A percentile compares a stretch with the other conserved stretches of the same genome.
These are phyloP conservation scores for Exophiala xenobiotica DNA, from an alignment of 2,329 filamentous ascomycete genomes.

Conservation along the genomic window DNA sequence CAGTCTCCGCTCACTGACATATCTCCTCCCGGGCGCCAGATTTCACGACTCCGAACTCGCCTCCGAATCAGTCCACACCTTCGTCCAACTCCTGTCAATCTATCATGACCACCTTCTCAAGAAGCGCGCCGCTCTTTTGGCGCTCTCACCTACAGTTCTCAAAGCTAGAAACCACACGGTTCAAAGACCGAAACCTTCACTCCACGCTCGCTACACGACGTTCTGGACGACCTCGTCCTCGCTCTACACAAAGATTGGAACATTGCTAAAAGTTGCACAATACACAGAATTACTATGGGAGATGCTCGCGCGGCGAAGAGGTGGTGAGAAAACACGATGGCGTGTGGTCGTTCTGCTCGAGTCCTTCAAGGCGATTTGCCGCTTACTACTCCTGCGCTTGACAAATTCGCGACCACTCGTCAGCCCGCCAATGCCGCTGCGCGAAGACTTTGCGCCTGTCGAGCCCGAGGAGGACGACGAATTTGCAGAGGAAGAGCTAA, in stretches of 20 bases:
- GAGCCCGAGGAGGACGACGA: constrained; percentile 52
- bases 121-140: constrained; percentile 49
- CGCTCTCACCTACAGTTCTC: constrained; percentile 63
- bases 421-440: constrained; percentile 79
- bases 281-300: constrained; percentile 97
- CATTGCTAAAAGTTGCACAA: constrained; percentile 82
- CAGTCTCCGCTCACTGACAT: constrained; percentile 85
- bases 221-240: constrained; percentile 62
- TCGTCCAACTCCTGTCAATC: constrained; percentile 27
- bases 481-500: constrained; percentile 37
- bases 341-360: constrained; percentile 82
- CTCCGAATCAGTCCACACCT: constrained; percentile 68
- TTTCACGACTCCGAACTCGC: constrained; percentile 79
- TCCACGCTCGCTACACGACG: constrained; percentile 63
- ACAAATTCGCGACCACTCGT: constrained; percentile 81
- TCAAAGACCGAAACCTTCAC: constrained; percentile 48
- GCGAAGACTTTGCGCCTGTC: constrained; percentile 64
- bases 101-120: constrained; percentile 29
- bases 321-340: constrained; percentile 79
- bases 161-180: constrained; percentile 10
- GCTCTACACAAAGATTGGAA: constrained; percentile 77
- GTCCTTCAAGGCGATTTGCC: constrained; percentile 79
- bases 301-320: constrained; percentile 87
- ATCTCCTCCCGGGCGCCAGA: constrained; percentile 78
- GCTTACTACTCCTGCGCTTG: constrained; percentile 74